A percentile compares a stretch with the other conserved stretches of the same genome.
phyloP scores from a whole-genome alignment of 257 asterid species.

The Plectranthus barbatus region DNA sequence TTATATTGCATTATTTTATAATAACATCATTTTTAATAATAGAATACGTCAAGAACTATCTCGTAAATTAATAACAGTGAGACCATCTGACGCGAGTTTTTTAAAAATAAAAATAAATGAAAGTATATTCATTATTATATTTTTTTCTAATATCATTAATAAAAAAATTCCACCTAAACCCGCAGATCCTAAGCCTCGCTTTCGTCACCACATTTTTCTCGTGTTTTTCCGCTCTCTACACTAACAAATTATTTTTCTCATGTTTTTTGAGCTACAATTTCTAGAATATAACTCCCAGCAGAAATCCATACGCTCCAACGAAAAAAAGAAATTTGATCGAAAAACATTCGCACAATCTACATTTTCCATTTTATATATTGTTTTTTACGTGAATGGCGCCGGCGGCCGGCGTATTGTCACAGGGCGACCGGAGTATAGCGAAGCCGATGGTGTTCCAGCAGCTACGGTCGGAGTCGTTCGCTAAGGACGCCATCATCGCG shows the following conservation, averaged over 20 bases:
- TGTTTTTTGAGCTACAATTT: not conserved
- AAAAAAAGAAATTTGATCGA: not conserved
- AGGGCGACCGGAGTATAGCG: constrained; percentile 40
- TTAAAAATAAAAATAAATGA: too few species aligned
- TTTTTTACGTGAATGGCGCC: constrained; percentile 57
- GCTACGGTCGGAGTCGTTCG: constrained; percentile 42
- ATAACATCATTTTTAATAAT: too few species aligned
- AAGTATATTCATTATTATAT: too few species aligned
- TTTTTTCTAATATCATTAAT: too few species aligned
- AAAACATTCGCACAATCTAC: constrained; percentile 2
- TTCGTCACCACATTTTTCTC: constrained; percentile 28
- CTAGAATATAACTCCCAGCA: constrained; percentile 1
- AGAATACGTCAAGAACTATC: too few species aligned
- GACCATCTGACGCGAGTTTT: too few species aligned
- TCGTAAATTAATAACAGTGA: too few species aligned
- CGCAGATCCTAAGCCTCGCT: constrained; percentile 36
- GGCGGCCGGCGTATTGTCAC: constrained; percentile 51
- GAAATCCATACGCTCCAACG: not conserved
- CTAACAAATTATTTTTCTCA: not conserved
- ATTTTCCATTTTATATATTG: not conserved
- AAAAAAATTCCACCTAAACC: constrained; percentile 24
- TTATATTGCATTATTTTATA: too few species aligned
- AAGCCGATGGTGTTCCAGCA: constrained; percentile 36
- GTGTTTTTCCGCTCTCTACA: constrained; percentile 18
- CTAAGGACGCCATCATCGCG: constrained; percentile 78